These are phyloP conservation scores for Pseudisothecium myosuroides DNA, from an alignment of 225 moss, liverwort and hornwort genomes.

Conservation along the genomic window DNA sequence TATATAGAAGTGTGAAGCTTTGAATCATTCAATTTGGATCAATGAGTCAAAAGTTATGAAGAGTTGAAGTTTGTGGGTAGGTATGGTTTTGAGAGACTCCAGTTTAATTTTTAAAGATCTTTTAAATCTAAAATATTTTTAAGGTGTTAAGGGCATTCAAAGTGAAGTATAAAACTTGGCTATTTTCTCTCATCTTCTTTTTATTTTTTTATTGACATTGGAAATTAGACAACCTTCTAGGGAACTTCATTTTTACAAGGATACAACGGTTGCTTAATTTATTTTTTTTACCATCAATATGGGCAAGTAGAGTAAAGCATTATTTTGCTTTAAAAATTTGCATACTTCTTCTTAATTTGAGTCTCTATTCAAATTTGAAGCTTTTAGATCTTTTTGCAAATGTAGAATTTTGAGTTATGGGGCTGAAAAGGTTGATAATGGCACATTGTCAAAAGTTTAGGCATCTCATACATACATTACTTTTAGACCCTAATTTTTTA, in stretches of 20 bases:
- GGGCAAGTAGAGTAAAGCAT: accelerated
- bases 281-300: too few relatives aligned
- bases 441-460: too few relatives aligned
- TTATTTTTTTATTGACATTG: neutral
- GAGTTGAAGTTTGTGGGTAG: too few relatives aligned
- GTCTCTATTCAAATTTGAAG: accelerated
- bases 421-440: neutral
- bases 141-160: neutral
- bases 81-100: too few relatives aligned
- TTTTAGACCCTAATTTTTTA: neutral
- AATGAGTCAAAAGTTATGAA: too few relatives aligned
- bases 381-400: neutral
- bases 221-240: too few relatives aligned
- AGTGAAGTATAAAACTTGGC: neutral
- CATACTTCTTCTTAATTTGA: too few relatives aligned
- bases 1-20: too few relatives aligned
- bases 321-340: neutral
- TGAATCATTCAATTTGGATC: too few relatives aligned
- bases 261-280: neutral
- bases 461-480: neutral
- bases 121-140: too few relatives aligned
- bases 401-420: neutral
- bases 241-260: neutral
- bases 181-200: too few relatives aligned
- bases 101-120: too few relatives aligned